Base-by-base conservation (phyloP, 345 rosid species). In the Gossypium turneri region DNA sequence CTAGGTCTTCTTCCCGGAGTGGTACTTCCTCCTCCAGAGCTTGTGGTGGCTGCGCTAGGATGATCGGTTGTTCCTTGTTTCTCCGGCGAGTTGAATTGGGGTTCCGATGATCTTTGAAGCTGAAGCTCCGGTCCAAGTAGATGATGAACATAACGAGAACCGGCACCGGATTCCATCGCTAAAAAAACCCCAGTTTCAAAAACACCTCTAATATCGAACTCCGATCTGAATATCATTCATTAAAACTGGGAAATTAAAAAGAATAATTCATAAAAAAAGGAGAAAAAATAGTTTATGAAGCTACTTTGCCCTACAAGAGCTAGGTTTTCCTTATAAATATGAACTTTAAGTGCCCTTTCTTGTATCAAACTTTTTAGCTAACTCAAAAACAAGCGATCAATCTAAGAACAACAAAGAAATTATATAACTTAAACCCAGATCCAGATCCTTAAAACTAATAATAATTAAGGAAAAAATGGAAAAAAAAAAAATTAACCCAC, bases 1-100 rank as follows among this genome's bases (percentile, higher is more conserved):
- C 97, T 88, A 13, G 92, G 88, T 27, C 93, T 81, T 12, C 89
- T 89, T 9, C 84, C 85, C 0, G 88, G 79, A 17, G 81, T 61
- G 1, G 73, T 71, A 13, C 83, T 24, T 56, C 60, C 70, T 66
- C 85, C 80, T 19, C 76, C 77, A 16, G 85, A 79, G 51, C 80
- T 70, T 43, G 84, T 78, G 67, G 76, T 76, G 62, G 84, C 80
- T 50, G 83, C 83, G 15, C 81, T 88, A 5, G 73, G 73, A 56
- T 85, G 73, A 63, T 85, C 84, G 24, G 79, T 78, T 70, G 79
- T 78, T 76, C 80, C 69, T 68, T 80, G 79, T 67, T 73, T 77
- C 56, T 84, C 89, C 53, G 81, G 73, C 24, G 81, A 72, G 76
- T 59, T 24, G 51, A 47, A 47, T 47, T 73, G 78, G 50, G 79